Base-by-base conservation (phyloP, 108 stramenopile species). In the Nannochloropsis salina region DNA sequence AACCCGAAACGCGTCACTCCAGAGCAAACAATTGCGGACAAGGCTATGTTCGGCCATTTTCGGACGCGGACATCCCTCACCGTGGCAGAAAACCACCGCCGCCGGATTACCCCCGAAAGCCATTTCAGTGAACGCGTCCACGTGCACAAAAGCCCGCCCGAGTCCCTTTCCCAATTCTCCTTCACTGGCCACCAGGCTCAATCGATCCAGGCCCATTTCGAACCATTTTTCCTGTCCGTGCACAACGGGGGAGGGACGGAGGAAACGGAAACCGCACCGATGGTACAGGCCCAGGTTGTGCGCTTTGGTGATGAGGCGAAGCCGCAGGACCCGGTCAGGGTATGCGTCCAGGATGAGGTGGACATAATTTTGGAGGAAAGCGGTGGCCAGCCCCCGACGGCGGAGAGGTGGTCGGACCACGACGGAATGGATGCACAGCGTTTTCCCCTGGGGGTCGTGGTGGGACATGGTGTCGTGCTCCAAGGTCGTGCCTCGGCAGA, bases 21-120 rank as follows among this genome's bases (percentile, higher is more conserved):
- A 31, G 31, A 31, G 31, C 31, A 31, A 31, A 31, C 0, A 31
- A 31, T 31, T 31, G 31, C 1, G 31, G 0, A 31, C 31, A 31
- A 31, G 31, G 31, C 31, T 31, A 1, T 31, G 31, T 1, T 31
- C 31, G 31, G 31, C 31, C 31, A 31, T 31, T 31, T 31, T 31
- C 31, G 31, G 31, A 31, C 31, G 31, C 31, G 31, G 31, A 31
- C 31, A 31, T 31, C 31, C 31, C 31, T 31, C 88, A n/a, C 82
- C 89, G n/a, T 93, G 85, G 87, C 95, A 85, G 12, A 97, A 83
- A 12, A 98, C 96, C 42, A 99, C 94, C n/a, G 93, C 96, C 31
- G 98, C 98, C 21, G 97, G 95, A 86, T 99, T 99, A 9, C 98
- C 98, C 42, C 91, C 91, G 20, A 95, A 96, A 10, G 91, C 83